A percentile compares a stretch with the other conserved stretches of the same genome.
Evolutionary conservation across 2,329 filamentous ascomycete genomes (phyloP).

Genomic region (Colletotrichum filicis): DNA sequence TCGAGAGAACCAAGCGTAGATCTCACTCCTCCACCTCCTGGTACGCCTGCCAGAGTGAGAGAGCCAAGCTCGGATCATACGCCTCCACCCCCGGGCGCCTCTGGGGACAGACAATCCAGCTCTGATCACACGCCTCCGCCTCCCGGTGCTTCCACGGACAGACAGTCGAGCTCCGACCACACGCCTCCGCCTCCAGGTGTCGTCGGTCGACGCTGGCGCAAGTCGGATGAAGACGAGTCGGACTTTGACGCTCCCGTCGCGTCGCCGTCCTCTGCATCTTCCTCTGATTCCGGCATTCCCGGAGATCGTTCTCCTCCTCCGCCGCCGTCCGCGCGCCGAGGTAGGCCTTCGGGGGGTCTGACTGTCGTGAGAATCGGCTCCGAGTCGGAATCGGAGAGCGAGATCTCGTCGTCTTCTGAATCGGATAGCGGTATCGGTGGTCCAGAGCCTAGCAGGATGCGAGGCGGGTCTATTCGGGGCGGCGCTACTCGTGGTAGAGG

Average conservation of each 20-base stretch:
- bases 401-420: conserved; percentile 21
- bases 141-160: neutral
- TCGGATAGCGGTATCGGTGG: conserved; percentile 28
- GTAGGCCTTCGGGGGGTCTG: conserved; percentile 7
- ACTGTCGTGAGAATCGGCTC: conserved; percentile 34
- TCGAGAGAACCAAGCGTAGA: conserved; percentile 15
- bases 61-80: conserved; percentile 19
- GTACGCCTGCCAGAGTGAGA: neutral
- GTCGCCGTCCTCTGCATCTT: conserved; percentile 14
- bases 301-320: neutral
- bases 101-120: neutral
- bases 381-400: conserved; percentile 32
- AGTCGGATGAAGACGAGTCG: conserved; percentile 5
- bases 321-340: conserved; percentile 5
- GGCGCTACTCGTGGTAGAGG: conserved; percentile 9
- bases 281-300: conserved; percentile 26
- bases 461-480: neutral
- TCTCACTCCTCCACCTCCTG: conserved; percentile 13
- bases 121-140: conserved; percentile 14
- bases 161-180: conserved; percentile 13
- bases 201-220: neutral
- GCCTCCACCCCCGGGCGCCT: neutral
- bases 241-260: conserved; percentile 2
- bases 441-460: neutral
- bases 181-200: conserved; percentile 5